Conservation (phyloP, 2,329 filamentous ascomycete species). For the Thielaviopsis euricoi region DNA sequence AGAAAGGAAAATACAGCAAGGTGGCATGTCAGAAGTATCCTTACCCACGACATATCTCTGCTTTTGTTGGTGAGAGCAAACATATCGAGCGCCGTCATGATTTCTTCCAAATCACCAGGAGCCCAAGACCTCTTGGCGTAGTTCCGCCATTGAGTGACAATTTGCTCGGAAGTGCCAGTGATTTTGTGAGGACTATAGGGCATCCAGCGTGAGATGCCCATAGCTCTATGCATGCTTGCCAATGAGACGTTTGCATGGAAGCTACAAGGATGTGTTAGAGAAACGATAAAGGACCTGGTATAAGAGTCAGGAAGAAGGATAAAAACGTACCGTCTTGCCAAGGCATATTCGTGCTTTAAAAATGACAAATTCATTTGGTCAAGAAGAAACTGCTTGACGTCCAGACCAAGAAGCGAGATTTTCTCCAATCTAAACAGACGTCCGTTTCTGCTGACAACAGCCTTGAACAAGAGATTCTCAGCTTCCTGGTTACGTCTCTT, state of each 20-base stretch:
- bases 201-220: slow-evolving; percentile 64
- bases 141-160: background rate
- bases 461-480: slow-evolving; percentile 41
- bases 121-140: slow-evolving; percentile 1
- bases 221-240: slow-evolving; percentile 56
- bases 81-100: slow-evolving; percentile 72
- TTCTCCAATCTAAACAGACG: slow-evolving; percentile 53
- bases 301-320: background rate
- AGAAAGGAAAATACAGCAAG: too few relatives aligned
- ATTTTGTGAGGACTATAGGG: slow-evolving; percentile 12
- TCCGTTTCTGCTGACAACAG: slow-evolving; percentile 53
- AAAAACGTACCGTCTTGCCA: slow-evolving; percentile 47
- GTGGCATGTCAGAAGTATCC: slow-evolving; percentile 14
- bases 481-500: slow-evolving; percentile 34
- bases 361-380: slow-evolving; percentile 44
- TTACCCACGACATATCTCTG: slow-evolving; percentile 59
- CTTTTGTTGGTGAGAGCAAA: slow-evolving; percentile 62
- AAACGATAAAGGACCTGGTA: too few relatives aligned
- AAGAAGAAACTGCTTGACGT: slow-evolving; percentile 73
- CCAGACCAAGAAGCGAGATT: slow-evolving; percentile 61
- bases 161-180: background rate
- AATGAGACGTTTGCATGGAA: slow-evolving; percentile 9
- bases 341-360: slow-evolving; percentile 45
- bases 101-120: slow-evolving; percentile 40
- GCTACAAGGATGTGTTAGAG: slow-evolving; percentile 5